Conservation (phyloP, 139 green algal genomes). For the Chlorella sp. region DNA sequence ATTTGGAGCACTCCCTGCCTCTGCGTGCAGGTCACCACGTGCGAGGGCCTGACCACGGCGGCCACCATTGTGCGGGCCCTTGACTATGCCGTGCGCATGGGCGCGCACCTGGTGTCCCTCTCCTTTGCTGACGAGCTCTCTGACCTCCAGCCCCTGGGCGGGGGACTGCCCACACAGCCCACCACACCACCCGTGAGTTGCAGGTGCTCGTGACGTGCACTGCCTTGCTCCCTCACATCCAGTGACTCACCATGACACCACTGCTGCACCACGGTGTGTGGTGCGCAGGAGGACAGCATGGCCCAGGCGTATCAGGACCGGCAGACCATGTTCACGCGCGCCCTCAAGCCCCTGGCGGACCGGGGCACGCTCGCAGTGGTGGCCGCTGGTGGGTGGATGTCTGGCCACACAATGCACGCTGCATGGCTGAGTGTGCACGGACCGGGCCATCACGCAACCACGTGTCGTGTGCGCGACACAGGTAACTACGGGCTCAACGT, state of each 20-base stretch:
- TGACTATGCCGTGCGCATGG: constrained; percentile 12
- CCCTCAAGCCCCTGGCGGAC: constrained; percentile 8
- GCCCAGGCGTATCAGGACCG: neutral
- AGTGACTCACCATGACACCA: no score
- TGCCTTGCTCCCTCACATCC: no score
- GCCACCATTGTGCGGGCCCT: constrained; percentile 2
- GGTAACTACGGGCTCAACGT: neutral
- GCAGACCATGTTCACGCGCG: neutral
- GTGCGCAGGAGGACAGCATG: neutral
- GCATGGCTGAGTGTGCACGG: neutral
- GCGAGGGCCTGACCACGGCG: neutral
- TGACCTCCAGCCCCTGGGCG: neutral
- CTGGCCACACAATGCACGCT: no score
- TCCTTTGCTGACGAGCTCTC: constrained; percentile 2
- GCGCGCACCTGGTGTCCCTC: constrained; percentile 12
- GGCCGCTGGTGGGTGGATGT: constrained; percentile 9
- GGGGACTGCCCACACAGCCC: neutral
- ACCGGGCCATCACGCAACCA: no score
- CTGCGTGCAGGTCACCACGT: constrained; percentile 8
- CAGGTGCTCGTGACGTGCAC: no score
- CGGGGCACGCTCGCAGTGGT: constrained; percentile 10
- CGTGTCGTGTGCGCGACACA: neutral
- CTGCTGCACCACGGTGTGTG: no score
- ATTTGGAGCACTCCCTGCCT: no score
- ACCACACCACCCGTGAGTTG: neutral